Percentiles rank a stretch among this genome's conserved stretches.
Evolutionary conservation across 257 asterid genomes (phyloP).

Genomic region (Penstemon barbatus): DNA sequence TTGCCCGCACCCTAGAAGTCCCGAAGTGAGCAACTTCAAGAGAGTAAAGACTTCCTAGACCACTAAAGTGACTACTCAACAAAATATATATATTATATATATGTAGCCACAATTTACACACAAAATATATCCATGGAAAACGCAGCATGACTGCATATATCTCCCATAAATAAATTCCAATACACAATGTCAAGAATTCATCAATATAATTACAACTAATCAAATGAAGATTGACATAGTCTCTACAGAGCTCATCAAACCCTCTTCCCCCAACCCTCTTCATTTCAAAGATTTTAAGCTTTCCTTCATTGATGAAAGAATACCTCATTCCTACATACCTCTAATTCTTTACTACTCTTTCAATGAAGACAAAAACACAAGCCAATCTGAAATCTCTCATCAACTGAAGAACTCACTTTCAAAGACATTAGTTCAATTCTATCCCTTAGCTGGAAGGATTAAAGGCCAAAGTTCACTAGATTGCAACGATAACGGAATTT

Average conservation of each 20-base stretch:
- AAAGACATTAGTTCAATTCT: constrained; percentile 42
- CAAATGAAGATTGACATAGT: constrained; percentile 41
- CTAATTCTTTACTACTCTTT: constrained; percentile 47
- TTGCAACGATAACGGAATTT: constrained; percentile 54
- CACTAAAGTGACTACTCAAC: too few species aligned
- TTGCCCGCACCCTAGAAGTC: too few species aligned
- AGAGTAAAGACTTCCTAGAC: too few species aligned
- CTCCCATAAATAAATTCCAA: too few species aligned
- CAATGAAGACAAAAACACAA: constrained; percentile 2
- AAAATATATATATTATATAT: too few species aligned
- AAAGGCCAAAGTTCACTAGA: constrained; percentile 46
- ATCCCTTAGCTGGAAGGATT: constrained; percentile 68
- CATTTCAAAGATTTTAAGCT: constrained; percentile 43
- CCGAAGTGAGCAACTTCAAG: too few species aligned
- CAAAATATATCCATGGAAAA: too few species aligned
- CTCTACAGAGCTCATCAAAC: constrained; percentile 38
- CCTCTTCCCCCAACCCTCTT: constrained; percentile 57
- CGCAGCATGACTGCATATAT: too few species aligned
- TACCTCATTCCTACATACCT: constrained; percentile 55
- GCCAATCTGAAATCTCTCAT: constrained; percentile 27
- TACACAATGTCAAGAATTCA: too few species aligned
- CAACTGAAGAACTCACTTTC: constrained; percentile 48
- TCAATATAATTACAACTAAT: too few species aligned
- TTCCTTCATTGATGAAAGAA: constrained; percentile 59
- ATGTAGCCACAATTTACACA: too few species aligned